Evolutionary conservation across 2,329 filamentous ascomycete genomes (phyloP).

Genomic region (Chaetoscypha palmicola): DNA sequence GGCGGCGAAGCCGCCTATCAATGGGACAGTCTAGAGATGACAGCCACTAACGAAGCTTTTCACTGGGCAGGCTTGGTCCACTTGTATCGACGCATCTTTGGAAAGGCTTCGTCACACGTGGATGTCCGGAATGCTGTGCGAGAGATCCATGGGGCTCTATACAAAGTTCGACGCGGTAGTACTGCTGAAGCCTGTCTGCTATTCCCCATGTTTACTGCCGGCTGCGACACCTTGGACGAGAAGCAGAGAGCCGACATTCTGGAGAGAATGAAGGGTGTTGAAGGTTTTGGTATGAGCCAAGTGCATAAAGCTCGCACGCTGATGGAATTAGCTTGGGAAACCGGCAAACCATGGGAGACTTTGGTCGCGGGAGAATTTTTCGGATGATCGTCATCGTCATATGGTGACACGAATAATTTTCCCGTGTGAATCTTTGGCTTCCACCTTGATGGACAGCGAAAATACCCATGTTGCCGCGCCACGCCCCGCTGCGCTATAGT

Average conservation of each 20-base stretch:
- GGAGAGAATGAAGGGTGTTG: slow-evolving; percentile 44
- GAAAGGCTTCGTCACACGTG: slow-evolving; percentile 47
- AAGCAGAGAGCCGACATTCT: slow-evolving; percentile 54
- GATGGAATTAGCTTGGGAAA: slow-evolving; percentile 64
- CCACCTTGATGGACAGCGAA: too few relatives aligned
- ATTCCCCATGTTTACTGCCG: slow-evolving; percentile 78
- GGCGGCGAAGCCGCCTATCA: slow-evolving; percentile 43
- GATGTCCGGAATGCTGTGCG: slow-evolving; percentile 57
- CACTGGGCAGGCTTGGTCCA: slow-evolving; percentile 75
- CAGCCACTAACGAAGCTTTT: slow-evolving; percentile 69
- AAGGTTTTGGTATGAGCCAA: slow-evolving; percentile 4
- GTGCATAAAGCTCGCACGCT: slow-evolving; percentile 53
- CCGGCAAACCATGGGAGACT: slow-evolving; percentile 61
- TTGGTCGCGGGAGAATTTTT: slow-evolving; percentile 37
- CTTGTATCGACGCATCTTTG: slow-evolving; percentile 65
- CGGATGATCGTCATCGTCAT: slow-evolving; percentile 16
- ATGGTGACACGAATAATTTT: background rate
- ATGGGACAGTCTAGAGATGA: slow-evolving; percentile 57
- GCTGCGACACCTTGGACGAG: slow-evolving; percentile 59
- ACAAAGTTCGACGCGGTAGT: slow-evolving; percentile 55
- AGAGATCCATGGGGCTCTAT: slow-evolving; percentile 56
- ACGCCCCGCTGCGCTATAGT: too few relatives aligned
- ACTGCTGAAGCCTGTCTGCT: slow-evolving; percentile 68
- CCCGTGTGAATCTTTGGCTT: slow-evolving; percentile 1
- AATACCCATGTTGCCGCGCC: too few relatives aligned